Evolutionary conservation across 495 filamentous ascomycete species (phyloP), one percentile per base, ranked within the genome.

Genomic region (Mytilinidion resinicola): DNA sequence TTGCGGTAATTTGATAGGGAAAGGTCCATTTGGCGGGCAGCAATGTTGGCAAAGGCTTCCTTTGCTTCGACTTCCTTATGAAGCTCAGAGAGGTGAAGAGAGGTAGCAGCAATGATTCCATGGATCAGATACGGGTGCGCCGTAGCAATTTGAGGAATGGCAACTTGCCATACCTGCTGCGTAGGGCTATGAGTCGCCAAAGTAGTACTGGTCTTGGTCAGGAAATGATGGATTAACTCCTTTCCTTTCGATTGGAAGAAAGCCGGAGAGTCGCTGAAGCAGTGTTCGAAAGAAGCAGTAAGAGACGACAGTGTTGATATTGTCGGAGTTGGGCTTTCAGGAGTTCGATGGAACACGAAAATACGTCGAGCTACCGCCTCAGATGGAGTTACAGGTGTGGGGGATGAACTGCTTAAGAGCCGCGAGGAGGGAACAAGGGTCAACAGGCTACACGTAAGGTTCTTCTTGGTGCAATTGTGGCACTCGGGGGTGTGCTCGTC

Each of bases 11-110:
- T 20, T 11, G 59, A 49, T 2, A 68, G 47, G 6, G 54, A 55
- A 25, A 54, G 37, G 54, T 67, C 57, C 50, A 67, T 57, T n/a
- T 64, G 58, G 17, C 25, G 30, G 7, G 49, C 57, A 9, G 65
- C 61, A 11, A 53, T 49, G 14, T 53, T 55, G 11, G 42, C 43
- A 11, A 20, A 12, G 53, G 60, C 53, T 7, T 25, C 37, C 17
- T 51, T 35, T 25, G 49, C 37, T 37, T 56, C 51, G 9, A 38
- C 34, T 36, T 50, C 34, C 15, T 50, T 55, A 25, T 59, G 56
- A 2, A 67, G 55, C 11, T 46, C 50, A 19, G 41, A 38, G 5
- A 67, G 55, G 37, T 68, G 62, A 14, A 68, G 42, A 5, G 59
- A 55, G 17, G 61, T 43, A n/a, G 65, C 15, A 10, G 66, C 39